Base-by-base conservation (phyloP, 2,329 filamentous ascomycete species). In the Fusarium concolor region DNA sequence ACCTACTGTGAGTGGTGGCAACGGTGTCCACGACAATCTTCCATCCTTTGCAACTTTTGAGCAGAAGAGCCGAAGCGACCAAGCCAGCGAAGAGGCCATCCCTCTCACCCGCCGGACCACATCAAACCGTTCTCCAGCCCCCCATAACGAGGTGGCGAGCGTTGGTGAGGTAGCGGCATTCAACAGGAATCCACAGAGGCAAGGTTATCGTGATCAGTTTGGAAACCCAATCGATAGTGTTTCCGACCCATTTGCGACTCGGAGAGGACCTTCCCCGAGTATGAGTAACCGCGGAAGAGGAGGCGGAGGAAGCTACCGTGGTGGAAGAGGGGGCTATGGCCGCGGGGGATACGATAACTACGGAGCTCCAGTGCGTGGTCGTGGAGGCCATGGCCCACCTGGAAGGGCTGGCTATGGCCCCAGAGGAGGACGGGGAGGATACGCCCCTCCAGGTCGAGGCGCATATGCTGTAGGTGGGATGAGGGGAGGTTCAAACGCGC, bases 71-170 rank as follows among this genome's bases (percentile, higher is more conserved):
- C 87, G 85, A 70, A 85, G 89, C 31, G 86, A 87, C 56, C 82
- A 82, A 58, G 84, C 83, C 67, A 89, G 86, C 73, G 92, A 94
- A 68, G 92, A 94, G 76, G 86, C 86, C 56, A 86, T 91, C 17
- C 92, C 92, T 1, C 80, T 94, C 60, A 94, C 92, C 18, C 83
- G 87, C 10, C 83, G 85, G 50, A 89, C 88, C 55, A 88, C 89
- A 4, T 87, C 86, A 18, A 84, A 90, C 38, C 82, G 83, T 69
- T 87, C 85, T 5, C 84, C 83, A 20, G 85, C 81, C 66, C 80
- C 79, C 65, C 76, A 75, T 65, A 78, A 79, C 52, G 83, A 83
- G 53, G 74, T 79, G 56, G 76, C 75, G 20, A 77, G 72, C 60
- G 76, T 78, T 12, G 71, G 65, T 20, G 80, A 79, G 28, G 76